Evolutionary conservation across 2,329 filamentous ascomycete genomes (phyloP).

Genomic region (Plenodomus lindquistii): DNA sequence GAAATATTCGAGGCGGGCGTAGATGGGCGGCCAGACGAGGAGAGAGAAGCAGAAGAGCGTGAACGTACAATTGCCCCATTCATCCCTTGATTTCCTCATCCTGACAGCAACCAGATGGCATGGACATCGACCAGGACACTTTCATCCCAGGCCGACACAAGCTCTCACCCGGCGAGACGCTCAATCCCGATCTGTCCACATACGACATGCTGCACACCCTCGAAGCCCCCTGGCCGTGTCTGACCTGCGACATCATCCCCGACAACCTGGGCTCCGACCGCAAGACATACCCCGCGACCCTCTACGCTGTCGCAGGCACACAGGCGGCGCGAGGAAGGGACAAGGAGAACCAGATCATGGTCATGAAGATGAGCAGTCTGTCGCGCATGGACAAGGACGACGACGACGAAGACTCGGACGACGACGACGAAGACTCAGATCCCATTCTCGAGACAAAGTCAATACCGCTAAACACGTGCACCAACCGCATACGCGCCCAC

Average conservation of each 20-base stretch:
- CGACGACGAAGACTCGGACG: constrained; percentile 69
- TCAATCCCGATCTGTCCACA: constrained; percentile 88
- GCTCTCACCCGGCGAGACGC: constrained; percentile 85
- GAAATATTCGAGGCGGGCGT: constrained; percentile 94
- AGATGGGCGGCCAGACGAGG: constrained; percentile 87
- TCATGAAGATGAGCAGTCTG: constrained; percentile 93
- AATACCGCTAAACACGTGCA: constrained; percentile 83
- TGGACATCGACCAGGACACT: constrained; percentile 92
- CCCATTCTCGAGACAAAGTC: constrained; percentile 91
- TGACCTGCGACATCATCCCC: constrained; percentile 90
- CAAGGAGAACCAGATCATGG: constrained; percentile 90
- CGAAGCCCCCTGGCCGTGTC: constrained; percentile 92
- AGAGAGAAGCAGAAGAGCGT: constrained; percentile 87
- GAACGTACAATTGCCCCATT: constrained; percentile 54
- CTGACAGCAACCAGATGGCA: constrained; percentile 60
- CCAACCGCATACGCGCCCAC: constrained; percentile 89
- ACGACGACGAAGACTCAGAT: constrained; percentile 72
- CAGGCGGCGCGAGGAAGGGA: constrained; percentile 77
- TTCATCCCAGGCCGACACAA: constrained; percentile 96
- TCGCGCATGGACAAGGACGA: constrained; percentile 83
- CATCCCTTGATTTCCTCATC: constrained; percentile 17
- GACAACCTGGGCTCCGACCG: constrained; percentile 87
- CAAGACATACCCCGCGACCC: constrained; percentile 90
- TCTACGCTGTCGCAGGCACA: constrained; percentile 93
- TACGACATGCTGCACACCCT: constrained; percentile 98